These are phyloP conservation scores for Mortierella sp. DNA, from an alignment of 371 early-diverging fungal species.

Conservation along the genomic window DNA sequence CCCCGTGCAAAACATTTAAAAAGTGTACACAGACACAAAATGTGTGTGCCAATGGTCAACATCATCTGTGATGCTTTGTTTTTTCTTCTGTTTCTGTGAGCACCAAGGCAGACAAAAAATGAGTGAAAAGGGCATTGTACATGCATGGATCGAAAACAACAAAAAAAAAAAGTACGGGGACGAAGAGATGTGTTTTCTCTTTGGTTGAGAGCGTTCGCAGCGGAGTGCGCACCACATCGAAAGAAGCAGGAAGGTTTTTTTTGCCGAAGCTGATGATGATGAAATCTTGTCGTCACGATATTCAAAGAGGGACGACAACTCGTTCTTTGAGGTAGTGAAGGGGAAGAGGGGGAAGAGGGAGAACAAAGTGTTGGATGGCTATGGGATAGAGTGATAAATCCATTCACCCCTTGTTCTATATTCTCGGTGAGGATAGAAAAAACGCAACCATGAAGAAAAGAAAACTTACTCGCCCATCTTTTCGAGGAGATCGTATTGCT, in stretches of 20 bases:
- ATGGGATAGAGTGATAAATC: not conserved
- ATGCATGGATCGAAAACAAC: not conserved
- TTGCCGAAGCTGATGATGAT: not conserved
- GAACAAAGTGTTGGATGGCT: not conserved
- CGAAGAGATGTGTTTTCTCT: not conserved
- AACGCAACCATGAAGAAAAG: not conserved
- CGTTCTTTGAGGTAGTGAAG: not conserved
- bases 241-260: not conserved
- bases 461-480: conserved; percentile 80
- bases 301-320: not conserved
- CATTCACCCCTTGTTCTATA: not conserved
- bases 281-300: conserved; percentile 21
- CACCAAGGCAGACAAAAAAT: not conserved
- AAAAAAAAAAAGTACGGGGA: not conserved
- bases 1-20: not conserved
- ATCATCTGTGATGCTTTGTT: not conserved
- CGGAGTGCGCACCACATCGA: not conserved
- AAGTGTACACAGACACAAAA: conserved; percentile 4
- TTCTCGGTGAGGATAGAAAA: not conserved
- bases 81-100: not conserved
- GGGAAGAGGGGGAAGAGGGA: not conserved
- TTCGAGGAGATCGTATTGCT: conserved; percentile 63
- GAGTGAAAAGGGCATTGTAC: not conserved
- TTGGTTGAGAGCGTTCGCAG: conserved; percentile 1
- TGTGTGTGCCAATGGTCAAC: not conserved